Evolutionary conservation across 1,284 basidiomycete genomes (phyloP), one percentile per base, ranked within the genome.

Genomic region (Puccinia brachypodii): DNA sequence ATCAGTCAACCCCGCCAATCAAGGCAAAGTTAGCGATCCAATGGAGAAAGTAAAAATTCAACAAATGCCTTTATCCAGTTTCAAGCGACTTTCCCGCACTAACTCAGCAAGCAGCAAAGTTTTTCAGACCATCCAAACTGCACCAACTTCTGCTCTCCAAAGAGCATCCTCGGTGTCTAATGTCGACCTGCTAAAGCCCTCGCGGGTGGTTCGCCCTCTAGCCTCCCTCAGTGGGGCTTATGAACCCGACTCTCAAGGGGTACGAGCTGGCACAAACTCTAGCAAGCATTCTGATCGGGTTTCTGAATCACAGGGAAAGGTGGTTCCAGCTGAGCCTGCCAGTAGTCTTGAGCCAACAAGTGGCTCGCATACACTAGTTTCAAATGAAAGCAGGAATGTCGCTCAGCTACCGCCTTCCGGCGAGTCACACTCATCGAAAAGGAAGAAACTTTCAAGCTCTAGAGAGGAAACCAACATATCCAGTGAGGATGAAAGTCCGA

Each of bases 111-210:
- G 40, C 33, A 56, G 53, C 31, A 79, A 79, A 79, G 36, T 66
- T 16, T 58, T 58, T 22, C 76, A 79, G 56, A 69, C 28, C 36
- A 19, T 36, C 22, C 44, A 72, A 53, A 11, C 69, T 40, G 66
- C 62, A 60, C 33, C 47, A 36, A 53, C 40, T 36, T 40, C 66
- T 33, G 25, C 36, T 11, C 40, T 69, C 14, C 44, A 66, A 25
- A 64, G 53, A 42, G 36, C 75, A 25, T 53, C 44, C n/a, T 68
- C 60, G 50, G 50, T 71, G 22, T 53, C 76, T 50, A 79, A 53
- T 69, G 40, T 66, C 40, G 76, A 79, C 31, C 8, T 71, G 66
- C 76, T 79, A 56, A 79, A 40, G 56, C 76, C 76, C 36, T 69
- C 66, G n/a, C 42, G 76, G 64, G 50, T 71, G 25, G 53, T 79